Conservation (phyloP, 257 asterid species). For the Salvia miltiorrhiza region DNA sequence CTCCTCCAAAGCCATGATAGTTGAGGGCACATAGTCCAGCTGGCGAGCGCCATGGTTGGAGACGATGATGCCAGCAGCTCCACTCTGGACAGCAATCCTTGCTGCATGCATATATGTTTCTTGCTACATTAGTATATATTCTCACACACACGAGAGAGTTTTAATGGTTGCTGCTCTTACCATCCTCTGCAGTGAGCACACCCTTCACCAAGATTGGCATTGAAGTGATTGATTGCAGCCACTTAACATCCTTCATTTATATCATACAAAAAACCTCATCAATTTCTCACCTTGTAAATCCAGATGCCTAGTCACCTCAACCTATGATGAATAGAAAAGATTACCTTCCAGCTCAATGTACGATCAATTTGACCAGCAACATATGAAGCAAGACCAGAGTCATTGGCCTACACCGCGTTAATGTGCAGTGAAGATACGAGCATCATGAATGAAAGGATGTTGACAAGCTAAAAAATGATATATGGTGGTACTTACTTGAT, state of each 20-base stretch:
- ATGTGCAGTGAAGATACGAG: slow-evolving; percentile 18
- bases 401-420: slow-evolving; percentile 61
- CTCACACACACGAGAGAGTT: slow-evolving; percentile 41
- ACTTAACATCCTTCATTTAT: slow-evolving; percentile 68
- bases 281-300: not conserved
- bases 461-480: not conserved
- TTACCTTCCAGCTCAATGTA: slow-evolving; percentile 87
- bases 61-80: slow-evolving; percentile 91
- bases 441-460: not conserved
- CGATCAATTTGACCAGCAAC: slow-evolving; percentile 94
- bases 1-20: slow-evolving; percentile 89
- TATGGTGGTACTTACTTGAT: slow-evolving; percentile 42
- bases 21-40: slow-evolving; percentile 90
- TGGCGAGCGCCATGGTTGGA: slow-evolving; percentile 99
- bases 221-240: slow-evolving; percentile 94
- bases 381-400: slow-evolving; percentile 82
- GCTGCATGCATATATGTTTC: slow-evolving; percentile 37
- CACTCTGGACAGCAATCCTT: slow-evolving; percentile 75
- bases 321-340: not conserved
- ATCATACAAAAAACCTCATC: slow-evolving; percentile 38
- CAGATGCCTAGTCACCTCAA: not conserved
- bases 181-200: slow-evolving; percentile 90
- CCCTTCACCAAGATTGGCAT: slow-evolving; percentile 97
- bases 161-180: slow-evolving; percentile 31
- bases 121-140: slow-evolving; percentile 3